These are phyloP conservation scores for Xylariaceae sp. DNA, from an alignment of 2,329 filamentous ascomycete genomes.

Conservation along the genomic window DNA sequence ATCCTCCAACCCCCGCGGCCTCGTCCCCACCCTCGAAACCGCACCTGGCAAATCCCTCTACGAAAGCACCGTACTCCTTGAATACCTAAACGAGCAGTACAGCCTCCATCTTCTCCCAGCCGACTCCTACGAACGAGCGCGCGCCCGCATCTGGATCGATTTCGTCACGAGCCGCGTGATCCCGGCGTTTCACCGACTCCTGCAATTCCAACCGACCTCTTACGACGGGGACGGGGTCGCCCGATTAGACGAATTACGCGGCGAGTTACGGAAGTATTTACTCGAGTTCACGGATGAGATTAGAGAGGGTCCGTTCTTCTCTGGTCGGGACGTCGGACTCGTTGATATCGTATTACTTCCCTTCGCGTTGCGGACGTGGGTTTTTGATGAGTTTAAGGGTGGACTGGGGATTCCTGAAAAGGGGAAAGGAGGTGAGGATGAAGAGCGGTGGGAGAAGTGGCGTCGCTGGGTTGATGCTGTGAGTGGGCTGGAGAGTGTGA, in stretches of 20 bases:
- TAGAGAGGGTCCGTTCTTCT: conserved; percentile 50
- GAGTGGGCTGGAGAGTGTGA: conserved; percentile 44
- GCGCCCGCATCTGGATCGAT: conserved; percentile 52
- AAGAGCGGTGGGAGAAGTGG: conserved; percentile 47
- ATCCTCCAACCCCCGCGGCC: conserved; percentile 51
- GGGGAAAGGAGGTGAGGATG: conserved; percentile 44
- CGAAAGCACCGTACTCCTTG: conserved; percentile 51
- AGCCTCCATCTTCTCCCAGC: conserved; percentile 39
- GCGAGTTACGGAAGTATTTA: conserved; percentile 45
- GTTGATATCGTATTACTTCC: conserved; percentile 52
- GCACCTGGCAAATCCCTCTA: conserved; percentile 44
- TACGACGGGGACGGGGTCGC: conserved; percentile 18
- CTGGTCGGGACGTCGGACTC: conserved; percentile 44
- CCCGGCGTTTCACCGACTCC: conserved; percentile 46
- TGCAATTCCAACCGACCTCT: conserved; percentile 26
- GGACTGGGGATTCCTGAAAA: conserved; percentile 46
- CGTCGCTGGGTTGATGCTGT: conserved; percentile 48
- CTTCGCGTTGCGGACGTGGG: conserved; percentile 51
- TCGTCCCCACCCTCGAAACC: conserved; percentile 49
- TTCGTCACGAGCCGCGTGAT: conserved; percentile 52
- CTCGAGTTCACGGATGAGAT: conserved; percentile 48
- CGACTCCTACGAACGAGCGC: conserved; percentile 46
- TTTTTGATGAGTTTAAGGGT: conserved; percentile 55
- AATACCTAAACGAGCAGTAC: conserved; percentile 57
- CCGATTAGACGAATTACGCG: conserved; percentile 35